A percentile compares a stretch with the other conserved stretches of the same genome.
Conservation (phyloP, 2,329 filamentous ascomycete genomes). For the Colletotrichum sp. region DNA sequence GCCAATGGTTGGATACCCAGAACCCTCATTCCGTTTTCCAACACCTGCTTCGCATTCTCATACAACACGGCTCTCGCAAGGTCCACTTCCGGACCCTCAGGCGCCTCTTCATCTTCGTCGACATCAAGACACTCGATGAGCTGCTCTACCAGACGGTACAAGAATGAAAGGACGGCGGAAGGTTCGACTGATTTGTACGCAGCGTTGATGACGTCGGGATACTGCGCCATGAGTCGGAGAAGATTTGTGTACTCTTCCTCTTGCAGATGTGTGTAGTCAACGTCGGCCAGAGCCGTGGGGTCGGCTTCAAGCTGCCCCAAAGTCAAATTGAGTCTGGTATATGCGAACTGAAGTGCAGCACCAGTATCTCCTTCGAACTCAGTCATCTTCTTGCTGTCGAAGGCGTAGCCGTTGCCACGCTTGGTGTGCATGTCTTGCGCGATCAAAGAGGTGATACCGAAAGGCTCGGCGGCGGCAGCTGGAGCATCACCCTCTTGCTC, state of each 20-base stretch:
- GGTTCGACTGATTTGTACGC: conserved; percentile 72
- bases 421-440: conserved; percentile 45
- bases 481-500: conserved; percentile 70
- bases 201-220: conserved; percentile 68
- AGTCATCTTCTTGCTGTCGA: conserved; percentile 59
- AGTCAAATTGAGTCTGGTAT: conserved; percentile 62
- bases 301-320: conserved; percentile 25
- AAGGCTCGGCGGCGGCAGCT: conserved; percentile 63
- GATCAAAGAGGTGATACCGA: conserved; percentile 74
- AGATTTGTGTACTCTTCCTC: conserved; percentile 59
- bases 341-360: conserved; percentile 75
- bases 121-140: background rate
- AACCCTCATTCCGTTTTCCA: conserved; percentile 70
- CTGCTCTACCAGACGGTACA: conserved; percentile 32
- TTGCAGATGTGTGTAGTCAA: conserved; percentile 25
- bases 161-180: conserved; percentile 67
- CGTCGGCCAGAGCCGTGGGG: conserved; percentile 6
- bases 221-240: conserved; percentile 65
- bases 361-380: conserved; percentile 78
- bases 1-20: conserved; percentile 44
- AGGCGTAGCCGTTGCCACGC: conserved; percentile 24
- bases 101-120: conserved; percentile 4
- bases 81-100: conserved; percentile 53
- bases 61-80: conserved; percentile 67
- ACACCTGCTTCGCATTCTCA: conserved; percentile 64